A percentile compares a stretch with the other conserved stretches of the same genome.
Conservation (phyloP, 768 basidiomycete species). For the Phanerochaete carnosa region DNA sequence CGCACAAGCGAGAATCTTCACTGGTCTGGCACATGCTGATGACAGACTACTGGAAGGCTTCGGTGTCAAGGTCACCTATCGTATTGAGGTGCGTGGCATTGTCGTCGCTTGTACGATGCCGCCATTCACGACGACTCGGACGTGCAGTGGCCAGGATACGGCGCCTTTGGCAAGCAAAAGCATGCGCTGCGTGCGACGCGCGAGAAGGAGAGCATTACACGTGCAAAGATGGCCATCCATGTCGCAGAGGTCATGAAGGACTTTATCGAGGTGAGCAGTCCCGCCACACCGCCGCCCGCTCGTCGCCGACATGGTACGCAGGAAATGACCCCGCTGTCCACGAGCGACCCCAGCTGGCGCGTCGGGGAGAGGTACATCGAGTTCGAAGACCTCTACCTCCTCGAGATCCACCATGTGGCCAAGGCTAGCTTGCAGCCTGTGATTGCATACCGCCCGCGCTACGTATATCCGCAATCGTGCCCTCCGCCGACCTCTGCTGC, state of each 20-base stretch:
- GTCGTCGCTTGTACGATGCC: background rate
- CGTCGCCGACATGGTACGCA: too few species aligned
- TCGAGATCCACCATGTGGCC: constrained; percentile 13
- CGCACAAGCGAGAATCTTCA: background rate
- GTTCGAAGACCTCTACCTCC: constrained; percentile 9
- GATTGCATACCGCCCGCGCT: constrained; percentile 11
- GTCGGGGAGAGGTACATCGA: constrained; percentile 7
- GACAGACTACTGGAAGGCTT: constrained; percentile 11
- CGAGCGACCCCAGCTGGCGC: constrained; percentile 10
- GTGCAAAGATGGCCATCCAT: constrained; percentile 11
- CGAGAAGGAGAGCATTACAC: constrained; percentile 9
- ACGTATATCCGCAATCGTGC: background rate
- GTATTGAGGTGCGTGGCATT: constrained; percentile 2
- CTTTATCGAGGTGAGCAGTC: constrained; percentile 9
- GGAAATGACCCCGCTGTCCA: constrained; percentile 2
- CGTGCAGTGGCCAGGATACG: constrained; percentile 12
- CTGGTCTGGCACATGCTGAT: constrained; percentile 1
- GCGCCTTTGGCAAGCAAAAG: constrained; percentile 11
- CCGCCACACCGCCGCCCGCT: background rate
- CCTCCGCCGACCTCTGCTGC: background rate
- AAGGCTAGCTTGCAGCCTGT: constrained; percentile 14
- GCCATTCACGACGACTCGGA: background rate
- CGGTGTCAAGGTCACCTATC: constrained; percentile 11
- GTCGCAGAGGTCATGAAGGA: constrained; percentile 15
- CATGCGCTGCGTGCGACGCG: constrained; percentile 12